Evolutionary conservation across 164 flowering plant genomes (phyloP).

Genomic region (Dillenia suffruticosa): DNA sequence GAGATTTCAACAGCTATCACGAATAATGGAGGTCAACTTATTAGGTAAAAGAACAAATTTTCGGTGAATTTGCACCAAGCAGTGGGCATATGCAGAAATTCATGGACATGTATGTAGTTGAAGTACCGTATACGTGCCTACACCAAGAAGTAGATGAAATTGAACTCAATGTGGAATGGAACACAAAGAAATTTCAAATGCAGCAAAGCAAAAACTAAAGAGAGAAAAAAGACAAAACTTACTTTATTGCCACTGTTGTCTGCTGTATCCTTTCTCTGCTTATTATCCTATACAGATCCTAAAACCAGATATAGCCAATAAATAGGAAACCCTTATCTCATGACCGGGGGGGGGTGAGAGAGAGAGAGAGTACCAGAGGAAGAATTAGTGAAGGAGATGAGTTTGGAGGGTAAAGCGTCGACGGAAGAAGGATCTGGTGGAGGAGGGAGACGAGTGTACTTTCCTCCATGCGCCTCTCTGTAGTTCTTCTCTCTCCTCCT

Average conservation of each 20-base stretch:
- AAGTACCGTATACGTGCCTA: no score
- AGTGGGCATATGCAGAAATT: no score
- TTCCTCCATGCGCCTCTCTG: conserved; percentile 72
- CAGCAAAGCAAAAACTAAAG: background rate
- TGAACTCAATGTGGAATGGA: no score
- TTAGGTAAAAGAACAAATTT: no score
- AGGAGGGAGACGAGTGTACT: conserved; percentile 59
- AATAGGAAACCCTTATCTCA: background rate
- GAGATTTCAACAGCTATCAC: no score
- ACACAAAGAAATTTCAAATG: background rate
- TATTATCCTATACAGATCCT: conserved; percentile 15
- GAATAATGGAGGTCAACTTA: no score
- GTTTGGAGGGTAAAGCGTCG: conserved; percentile 68
- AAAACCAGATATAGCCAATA: conserved; percentile 5
- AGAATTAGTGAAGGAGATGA: conserved; percentile 26
- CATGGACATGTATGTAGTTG: no score
- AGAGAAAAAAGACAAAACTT: background rate
- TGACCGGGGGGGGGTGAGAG: background rate
- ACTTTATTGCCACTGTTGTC: conserved; percentile 10
- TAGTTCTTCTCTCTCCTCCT: conserved; percentile 82
- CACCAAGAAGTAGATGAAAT: no score
- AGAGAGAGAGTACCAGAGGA: background rate
- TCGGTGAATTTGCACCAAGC: no score
- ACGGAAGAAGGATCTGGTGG: conserved; percentile 60
- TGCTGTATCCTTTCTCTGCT: conserved; percentile 13